Percentiles rank a stretch among this genome's conserved stretches.
These are phyloP conservation scores for Guadua angustifolia DNA, from an alignment of 176 grass and related monocot genomes.

Conservation along the genomic window DNA sequence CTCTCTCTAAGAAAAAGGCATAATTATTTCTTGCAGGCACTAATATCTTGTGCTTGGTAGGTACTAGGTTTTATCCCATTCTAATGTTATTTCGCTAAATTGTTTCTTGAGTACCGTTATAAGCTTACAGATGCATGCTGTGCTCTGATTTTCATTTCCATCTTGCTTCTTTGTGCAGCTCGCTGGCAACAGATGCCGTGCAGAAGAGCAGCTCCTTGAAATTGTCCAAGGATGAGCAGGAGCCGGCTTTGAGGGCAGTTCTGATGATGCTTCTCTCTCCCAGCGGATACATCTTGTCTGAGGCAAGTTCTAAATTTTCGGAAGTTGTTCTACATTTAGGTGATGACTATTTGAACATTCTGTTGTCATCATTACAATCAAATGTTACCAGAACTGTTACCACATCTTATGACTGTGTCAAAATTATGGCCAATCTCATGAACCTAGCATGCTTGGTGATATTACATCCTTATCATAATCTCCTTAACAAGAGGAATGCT, in stretches of 20 bases:
- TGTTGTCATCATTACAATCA: slow-evolving; percentile 64
- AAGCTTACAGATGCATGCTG: background rate
- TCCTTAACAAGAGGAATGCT: slow-evolving; percentile 55
- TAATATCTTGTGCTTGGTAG: slow-evolving; percentile 95
- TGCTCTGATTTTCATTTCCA: background rate
- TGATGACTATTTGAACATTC: slow-evolving; percentile 50
- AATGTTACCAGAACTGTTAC: slow-evolving; percentile 56
- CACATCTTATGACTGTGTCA: slow-evolving; percentile 54
- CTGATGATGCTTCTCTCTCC: slow-evolving; percentile 84
- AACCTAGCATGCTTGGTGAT: slow-evolving; percentile 65
- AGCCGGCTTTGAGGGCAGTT: slow-evolving; percentile 78
- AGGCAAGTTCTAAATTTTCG: slow-evolving; percentile 65
- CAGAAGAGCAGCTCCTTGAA: slow-evolving; percentile 50
- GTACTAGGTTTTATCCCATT: slow-evolving; percentile 40
- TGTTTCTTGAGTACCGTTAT: background rate
- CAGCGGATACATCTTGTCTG: slow-evolving; percentile 62
- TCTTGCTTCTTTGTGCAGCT: slow-evolving; percentile 49
- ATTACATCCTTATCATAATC: slow-evolving; percentile 54
- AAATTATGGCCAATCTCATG: slow-evolving; percentile 63
- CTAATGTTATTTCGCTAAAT: background rate
- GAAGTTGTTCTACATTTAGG: slow-evolving; percentile 47
- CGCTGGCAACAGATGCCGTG: slow-evolving; percentile 46
- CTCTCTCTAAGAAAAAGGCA: slow-evolving; percentile 34
- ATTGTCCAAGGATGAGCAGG: slow-evolving; percentile 54
- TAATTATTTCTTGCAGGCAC: slow-evolving; percentile 48